A percentile compares a stretch with the other conserved stretches of the same genome.
Conservation (phyloP, 1,284 basidiomycete species). For the Cryptococcus sp. region DNA sequence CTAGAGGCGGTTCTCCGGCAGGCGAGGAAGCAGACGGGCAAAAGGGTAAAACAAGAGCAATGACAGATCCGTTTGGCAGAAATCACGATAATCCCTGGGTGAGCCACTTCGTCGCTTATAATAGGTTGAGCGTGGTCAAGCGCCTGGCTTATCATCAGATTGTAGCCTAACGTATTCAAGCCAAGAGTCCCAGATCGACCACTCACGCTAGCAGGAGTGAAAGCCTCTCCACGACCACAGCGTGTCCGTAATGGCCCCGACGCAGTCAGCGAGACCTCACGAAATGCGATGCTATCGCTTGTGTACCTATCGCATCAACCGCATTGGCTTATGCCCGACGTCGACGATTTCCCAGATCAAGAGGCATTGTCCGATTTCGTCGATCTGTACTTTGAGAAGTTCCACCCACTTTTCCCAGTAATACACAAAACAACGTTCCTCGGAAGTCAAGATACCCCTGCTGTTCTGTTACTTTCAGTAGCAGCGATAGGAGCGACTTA, state of each 20-base stretch:
- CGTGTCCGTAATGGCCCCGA: conserved; percentile 12
- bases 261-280: conserved; percentile 26
- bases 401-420: conserved; percentile 43
- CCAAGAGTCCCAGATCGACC: conserved; percentile 37
- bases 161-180: conserved; percentile 34
- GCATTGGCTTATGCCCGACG: conserved; percentile 36
- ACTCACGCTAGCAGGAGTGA: conserved; percentile 34
- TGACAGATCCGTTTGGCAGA: conserved; percentile 24
- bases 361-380: conserved; percentile 39
- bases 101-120: conserved; percentile 3
- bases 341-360: conserved; percentile 39
- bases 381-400: conserved; percentile 45
- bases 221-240: conserved; percentile 23
- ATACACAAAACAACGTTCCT: conserved; percentile 39
- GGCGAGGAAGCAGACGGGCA: conserved; percentile 10
- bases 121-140: too few relatives aligned
- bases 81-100: conserved; percentile 39
- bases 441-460: conserved; percentile 26
- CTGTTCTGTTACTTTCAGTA: conserved; percentile 37
- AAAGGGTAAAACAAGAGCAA: conserved; percentile 6
- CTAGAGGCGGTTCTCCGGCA: conserved; percentile 27
- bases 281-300: conserved; percentile 42
- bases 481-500: conserved; percentile 40
- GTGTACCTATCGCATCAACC: conserved; percentile 40
- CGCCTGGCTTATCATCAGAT: conserved; percentile 5